Percentiles rank a stretch among this genome's conserved stretches.
Conservation (phyloP, 106 monocot species). For the Vanilla planifolia region DNA sequence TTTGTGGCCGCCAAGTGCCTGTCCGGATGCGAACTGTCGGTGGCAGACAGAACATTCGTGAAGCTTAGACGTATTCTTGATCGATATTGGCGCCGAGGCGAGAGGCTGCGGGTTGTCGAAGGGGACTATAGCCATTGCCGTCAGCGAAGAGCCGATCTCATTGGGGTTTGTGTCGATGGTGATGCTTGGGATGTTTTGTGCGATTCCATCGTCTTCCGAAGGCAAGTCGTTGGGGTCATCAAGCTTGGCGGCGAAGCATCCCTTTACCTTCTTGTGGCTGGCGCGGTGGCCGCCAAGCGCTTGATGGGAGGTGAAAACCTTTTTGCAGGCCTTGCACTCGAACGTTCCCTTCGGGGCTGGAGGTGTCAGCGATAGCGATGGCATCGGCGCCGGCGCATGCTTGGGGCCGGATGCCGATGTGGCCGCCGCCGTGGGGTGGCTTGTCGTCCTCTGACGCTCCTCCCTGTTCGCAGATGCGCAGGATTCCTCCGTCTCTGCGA, state of each 20-base stretch:
- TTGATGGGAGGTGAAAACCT: slow-evolving; percentile 58
- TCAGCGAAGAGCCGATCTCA: neutral
- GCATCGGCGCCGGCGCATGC: neutral
- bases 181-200: no score
- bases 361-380: neutral
- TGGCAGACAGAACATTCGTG: slow-evolving; percentile 71
- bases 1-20: slow-evolving; percentile 68
- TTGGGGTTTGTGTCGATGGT: neutral
- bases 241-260: slow-evolving; percentile 56
- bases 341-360: slow-evolving; percentile 1
- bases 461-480: slow-evolving; percentile 50
- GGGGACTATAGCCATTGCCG: slow-evolving; percentile 34
- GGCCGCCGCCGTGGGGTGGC: neutral
- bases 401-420: neutral
- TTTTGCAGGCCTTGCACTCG: slow-evolving; percentile 68
- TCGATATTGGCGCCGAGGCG: slow-evolving; percentile 4
- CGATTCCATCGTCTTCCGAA: neutral
- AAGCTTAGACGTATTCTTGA: slow-evolving; percentile 50
- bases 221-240: slow-evolving; percentile 8
- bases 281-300: slow-evolving; percentile 75
- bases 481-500: slow-evolving; percentile 46
- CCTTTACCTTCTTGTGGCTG: slow-evolving; percentile 78
- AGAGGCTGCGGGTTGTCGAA: slow-evolving; percentile 2
- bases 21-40: slow-evolving; percentile 63
- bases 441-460: slow-evolving; percentile 22